A percentile compares a stretch with the other conserved stretches of the same genome.
Evolutionary conservation across 2,329 filamentous ascomycete species (phyloP).

Genomic region (Talaromyces sp.): DNA sequence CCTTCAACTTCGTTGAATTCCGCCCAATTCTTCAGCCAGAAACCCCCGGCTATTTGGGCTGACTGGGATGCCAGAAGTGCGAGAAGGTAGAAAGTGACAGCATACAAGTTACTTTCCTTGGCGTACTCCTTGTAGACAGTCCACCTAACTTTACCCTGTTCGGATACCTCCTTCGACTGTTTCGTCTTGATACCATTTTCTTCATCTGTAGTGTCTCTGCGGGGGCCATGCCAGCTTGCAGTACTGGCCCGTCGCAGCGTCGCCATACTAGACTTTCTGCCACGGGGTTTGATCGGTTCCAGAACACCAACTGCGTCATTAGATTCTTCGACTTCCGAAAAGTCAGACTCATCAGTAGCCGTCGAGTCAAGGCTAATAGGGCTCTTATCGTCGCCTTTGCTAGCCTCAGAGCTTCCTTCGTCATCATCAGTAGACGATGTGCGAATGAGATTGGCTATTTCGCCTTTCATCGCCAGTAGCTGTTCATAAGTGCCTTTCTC

Average conservation of each 20-base stretch:
- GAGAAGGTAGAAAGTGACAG: slow-evolving; percentile 74
- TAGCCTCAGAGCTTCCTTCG: slow-evolving; percentile 44
- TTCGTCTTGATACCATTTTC: slow-evolving; percentile 68
- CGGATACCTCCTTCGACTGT: slow-evolving; percentile 79
- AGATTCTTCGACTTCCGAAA: slow-evolving; percentile 52
- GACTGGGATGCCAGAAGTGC: slow-evolving; percentile 77
- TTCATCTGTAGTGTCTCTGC: slow-evolving; percentile 80
- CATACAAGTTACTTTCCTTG: slow-evolving; percentile 83
- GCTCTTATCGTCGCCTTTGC: slow-evolving; percentile 54
- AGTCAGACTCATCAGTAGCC: slow-evolving; percentile 47
- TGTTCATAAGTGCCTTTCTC: slow-evolving; percentile 90
- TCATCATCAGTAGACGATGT: slow-evolving; percentile 53
- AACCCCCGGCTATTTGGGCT: slow-evolving; percentile 73
- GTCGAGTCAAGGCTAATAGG: slow-evolving; percentile 58
- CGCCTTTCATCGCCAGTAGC: slow-evolving; percentile 87
- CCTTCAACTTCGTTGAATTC: slow-evolving; percentile 67
- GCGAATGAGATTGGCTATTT: slow-evolving; percentile 78
- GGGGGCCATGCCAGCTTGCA: slow-evolving; percentile 80
- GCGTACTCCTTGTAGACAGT: slow-evolving; percentile 91
- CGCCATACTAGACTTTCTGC: slow-evolving; percentile 63
- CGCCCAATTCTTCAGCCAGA: slow-evolving; percentile 94
- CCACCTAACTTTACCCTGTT: slow-evolving; percentile 99
- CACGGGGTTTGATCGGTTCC: slow-evolving; percentile 64
- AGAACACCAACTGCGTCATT: slow-evolving; percentile 74
- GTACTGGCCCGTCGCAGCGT: slow-evolving; percentile 88